These are phyloP conservation scores for Lophium mytilinum DNA, from an alignment of 495 filamentous ascomycete species.

Conservation along the genomic window DNA sequence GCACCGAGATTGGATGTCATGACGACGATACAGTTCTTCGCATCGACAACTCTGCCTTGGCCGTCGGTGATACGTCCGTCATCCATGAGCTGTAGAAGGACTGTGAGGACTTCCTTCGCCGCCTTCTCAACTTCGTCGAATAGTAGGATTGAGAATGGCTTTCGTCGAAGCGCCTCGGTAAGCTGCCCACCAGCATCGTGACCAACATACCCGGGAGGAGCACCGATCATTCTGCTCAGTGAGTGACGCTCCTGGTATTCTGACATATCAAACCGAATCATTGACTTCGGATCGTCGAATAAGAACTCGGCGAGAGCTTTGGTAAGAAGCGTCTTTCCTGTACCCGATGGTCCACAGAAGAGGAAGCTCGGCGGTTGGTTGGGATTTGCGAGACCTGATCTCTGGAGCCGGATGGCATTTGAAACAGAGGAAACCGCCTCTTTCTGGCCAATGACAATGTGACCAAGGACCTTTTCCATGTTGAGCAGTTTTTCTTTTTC, in stretches of 20 bases:
- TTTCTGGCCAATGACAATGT: constrained; percentile 84
- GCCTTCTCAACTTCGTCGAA: constrained; percentile 99
- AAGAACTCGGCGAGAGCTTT: constrained; percentile 96
- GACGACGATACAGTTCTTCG: constrained; percentile 95
- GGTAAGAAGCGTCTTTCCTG: constrained; percentile 92
- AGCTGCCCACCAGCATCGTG: constrained; percentile 94
- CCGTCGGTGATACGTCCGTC: constrained; percentile 98
- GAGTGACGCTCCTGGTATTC: constrained; percentile 98
- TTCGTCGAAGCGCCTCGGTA: constrained; percentile 84
- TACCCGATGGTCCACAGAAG: constrained; percentile 96
- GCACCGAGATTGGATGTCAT: constrained; percentile 98
- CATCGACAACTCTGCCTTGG: constrained; percentile 88
- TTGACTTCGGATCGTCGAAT: constrained; percentile 93
- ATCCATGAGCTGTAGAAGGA: constrained; percentile 96
- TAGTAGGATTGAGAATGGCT: constrained; percentile 93
- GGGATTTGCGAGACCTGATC: constrained; percentile 86
- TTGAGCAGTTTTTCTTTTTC: constrained; percentile 95
- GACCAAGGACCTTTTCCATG: constrained; percentile 80
- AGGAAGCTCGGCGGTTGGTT: constrained; percentile 96
- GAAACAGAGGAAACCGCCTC: constrained; percentile 92
- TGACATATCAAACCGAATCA: constrained; percentile 99
- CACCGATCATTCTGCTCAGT: constrained; percentile 94
- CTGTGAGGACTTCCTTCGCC: constrained; percentile 93
- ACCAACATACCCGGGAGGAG: constrained; percentile 92
- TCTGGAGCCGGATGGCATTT: constrained; percentile 89